Base-by-base conservation (phyloP, 208 protist genomes). In the Trypanosoma congolense region DNA sequence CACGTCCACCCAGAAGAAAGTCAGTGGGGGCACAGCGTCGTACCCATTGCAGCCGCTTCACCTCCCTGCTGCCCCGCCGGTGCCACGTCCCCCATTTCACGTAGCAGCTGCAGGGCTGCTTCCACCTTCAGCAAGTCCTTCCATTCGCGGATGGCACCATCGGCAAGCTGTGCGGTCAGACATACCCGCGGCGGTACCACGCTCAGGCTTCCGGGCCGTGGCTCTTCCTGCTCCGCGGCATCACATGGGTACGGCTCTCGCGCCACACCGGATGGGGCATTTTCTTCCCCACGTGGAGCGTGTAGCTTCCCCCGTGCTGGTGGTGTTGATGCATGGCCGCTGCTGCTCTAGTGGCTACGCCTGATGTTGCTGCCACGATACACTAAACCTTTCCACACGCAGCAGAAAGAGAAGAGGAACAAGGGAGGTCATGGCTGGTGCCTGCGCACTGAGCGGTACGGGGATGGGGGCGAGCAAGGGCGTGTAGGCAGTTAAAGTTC, bases 1-100 rank as follows among this genome's bases (percentile, higher is more conserved):
- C 16, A 61, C 52, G 28, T 61, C 56, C 25, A 61, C 52, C 56
- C 56, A 61, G 30, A 61, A 61, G 18, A 61, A 61, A 22, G 42
- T 42, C 14, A 61, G 22, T 29, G 33, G n/a, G 2, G n/a, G 3
- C n/a, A n/a, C n/a, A n/a, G n/a, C n/a, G n/a, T n/a, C n/a, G n/a
- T n/a, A n/a, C n/a, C n/a, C n/a, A n/a, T n/a, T n/a, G n/a, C n/a
- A 28, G 2, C 3, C 24, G 16, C 36, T 24, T 19, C 2, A 22
- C 19, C 0, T 19, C 8, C 5, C 21, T 46, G 9, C 42, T 8
- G 6, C 42, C 42, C 21, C 9, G 42, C 12, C 21, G 42, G 21
- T 0, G 42, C n/a, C 6, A n/a, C 21, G 18, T 8, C 21, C 6
- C 6, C 8, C 42, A 46, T n/a, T 6, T 40, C 16, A 38, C 33